These are phyloP conservation scores for Hymenoscyphus scutula DNA, from an alignment of 2,329 filamentous ascomycete genomes.

Conservation along the genomic window DNA sequence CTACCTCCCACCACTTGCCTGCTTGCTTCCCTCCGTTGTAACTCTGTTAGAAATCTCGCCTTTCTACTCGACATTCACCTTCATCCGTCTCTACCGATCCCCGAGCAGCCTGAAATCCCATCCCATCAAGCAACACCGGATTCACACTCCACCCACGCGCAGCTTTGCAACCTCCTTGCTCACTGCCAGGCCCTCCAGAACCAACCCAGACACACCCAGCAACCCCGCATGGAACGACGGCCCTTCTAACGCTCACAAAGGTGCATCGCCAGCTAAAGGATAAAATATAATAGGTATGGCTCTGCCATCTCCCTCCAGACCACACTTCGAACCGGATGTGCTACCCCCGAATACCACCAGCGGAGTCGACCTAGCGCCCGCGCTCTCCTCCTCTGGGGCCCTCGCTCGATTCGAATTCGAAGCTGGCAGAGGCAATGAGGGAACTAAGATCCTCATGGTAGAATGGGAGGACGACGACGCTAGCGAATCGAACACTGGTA, in stretches of 20 bases:
- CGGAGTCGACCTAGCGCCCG: slow-evolving; percentile 41
- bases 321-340: slow-evolving; percentile 29
- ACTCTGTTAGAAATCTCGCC: background rate
- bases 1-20: background rate
- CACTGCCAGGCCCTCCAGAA: background rate
- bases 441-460: slow-evolving; percentile 90
- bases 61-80: slow-evolving; percentile 1
- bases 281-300: slow-evolving; percentile 25
- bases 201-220: slow-evolving; percentile 4
- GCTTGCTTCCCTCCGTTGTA: background rate
- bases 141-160: background rate
- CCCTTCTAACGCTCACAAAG: slow-evolving; percentile 23
- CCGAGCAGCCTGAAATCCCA: background rate
- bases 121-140: background rate
- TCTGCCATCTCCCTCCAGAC: slow-evolving; percentile 25
- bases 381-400: slow-evolving; percentile 54
- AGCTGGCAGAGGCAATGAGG: slow-evolving; percentile 70
- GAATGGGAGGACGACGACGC: slow-evolving; percentile 68
- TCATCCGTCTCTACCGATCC: background rate
- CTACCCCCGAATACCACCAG: slow-evolving; percentile 26
- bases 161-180: background rate
- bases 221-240: slow-evolving; percentile 28
- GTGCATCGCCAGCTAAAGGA: slow-evolving; percentile 16
- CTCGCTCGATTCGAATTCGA: slow-evolving; percentile 87
- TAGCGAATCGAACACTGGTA: slow-evolving; percentile 43